A percentile compares a stretch with the other conserved stretches of the same genome.
These are phyloP conservation scores for Daldinia bambusicola DNA, from an alignment of 495 filamentous ascomycete genomes.

Conservation along the genomic window DNA sequence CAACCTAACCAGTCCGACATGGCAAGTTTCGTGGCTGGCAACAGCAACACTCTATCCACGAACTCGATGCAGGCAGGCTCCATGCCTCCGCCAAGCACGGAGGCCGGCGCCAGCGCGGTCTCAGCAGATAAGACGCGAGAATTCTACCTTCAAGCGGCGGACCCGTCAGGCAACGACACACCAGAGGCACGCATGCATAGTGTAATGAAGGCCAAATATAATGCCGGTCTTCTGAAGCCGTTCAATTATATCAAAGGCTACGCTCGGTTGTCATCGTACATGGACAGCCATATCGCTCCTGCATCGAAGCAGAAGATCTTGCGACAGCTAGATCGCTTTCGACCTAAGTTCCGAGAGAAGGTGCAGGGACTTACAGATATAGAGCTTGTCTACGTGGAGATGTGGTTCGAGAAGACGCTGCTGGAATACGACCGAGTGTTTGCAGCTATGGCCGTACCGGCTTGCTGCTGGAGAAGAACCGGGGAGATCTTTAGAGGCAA, in stretches of 20 bases:
- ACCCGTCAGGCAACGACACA: conserved; percentile 89
- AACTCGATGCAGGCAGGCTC: conserved; percentile 51
- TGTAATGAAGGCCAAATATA: conserved; percentile 92
- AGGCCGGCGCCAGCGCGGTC: conserved; percentile 65
- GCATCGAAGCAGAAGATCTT: conserved; percentile 86
- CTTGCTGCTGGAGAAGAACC: conserved; percentile 96
- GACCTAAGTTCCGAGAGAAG: conserved; percentile 94
- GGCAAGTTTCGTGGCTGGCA: conserved; percentile 48
- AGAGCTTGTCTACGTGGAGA: conserved; percentile 91
- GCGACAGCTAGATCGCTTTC: conserved; percentile 88
- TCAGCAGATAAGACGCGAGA: conserved; percentile 86
- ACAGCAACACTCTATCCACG: conserved; percentile 55
- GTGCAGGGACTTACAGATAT: conserved; percentile 91
- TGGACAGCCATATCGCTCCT: conserved; percentile 85
- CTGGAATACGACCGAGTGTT: conserved; percentile 99
- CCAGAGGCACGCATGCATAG: conserved; percentile 96
- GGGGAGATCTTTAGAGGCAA: conserved; percentile 98
- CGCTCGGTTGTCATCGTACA: conserved; percentile 84
- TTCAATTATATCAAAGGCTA: conserved; percentile 99
- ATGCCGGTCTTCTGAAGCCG: conserved; percentile 91
- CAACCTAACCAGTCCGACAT: conserved; percentile 49
- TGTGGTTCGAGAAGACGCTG: conserved; percentile 96
- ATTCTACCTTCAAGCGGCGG: conserved; percentile 96
- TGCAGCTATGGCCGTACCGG: conserved; percentile 97
- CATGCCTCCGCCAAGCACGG: conserved; percentile 59